Evolutionary conservation across 1,284 basidiomycete genomes (phyloP).

Genomic region (Schizopora paradoxa): DNA sequence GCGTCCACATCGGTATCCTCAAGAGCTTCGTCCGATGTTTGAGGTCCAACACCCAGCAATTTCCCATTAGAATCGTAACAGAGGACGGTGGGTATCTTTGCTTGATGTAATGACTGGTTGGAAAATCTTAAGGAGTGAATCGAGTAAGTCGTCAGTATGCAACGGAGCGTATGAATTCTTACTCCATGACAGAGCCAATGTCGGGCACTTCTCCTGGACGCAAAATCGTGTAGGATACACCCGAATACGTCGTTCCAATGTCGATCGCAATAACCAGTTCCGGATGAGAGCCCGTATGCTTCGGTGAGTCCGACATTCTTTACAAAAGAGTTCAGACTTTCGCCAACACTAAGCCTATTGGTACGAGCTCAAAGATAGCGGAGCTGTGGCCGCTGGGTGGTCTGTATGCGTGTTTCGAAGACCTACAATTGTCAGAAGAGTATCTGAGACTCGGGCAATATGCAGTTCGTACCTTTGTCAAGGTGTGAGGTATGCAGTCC

Average conservation of each 20-base stretch:
- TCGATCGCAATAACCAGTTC: slow-evolving; percentile 14
- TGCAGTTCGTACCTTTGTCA: no score
- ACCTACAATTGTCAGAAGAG: no score
- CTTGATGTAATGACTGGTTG: slow-evolving; percentile 72
- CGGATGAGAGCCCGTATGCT: no score
- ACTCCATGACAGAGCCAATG: slow-evolving; percentile 11
- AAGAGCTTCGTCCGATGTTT: slow-evolving; percentile 55
- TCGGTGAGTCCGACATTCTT: no score
- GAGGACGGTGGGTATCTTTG: slow-evolving; percentile 71
- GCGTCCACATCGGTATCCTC: slow-evolving; percentile 63
- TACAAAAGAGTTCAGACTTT: no score
- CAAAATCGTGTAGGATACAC: slow-evolving; percentile 14
- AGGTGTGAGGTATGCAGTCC: no score
- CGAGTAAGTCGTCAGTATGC: neutral
- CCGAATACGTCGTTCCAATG: slow-evolving; percentile 15
- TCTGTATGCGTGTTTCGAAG: no score
- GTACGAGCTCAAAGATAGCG: no score
- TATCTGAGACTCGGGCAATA: no score
- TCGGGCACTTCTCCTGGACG: slow-evolving; percentile 11
- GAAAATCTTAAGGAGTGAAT: slow-evolving; percentile 49
- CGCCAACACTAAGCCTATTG: no score
- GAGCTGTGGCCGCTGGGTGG: no score
- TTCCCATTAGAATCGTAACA: slow-evolving; percentile 52
- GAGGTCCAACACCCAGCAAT: slow-evolving; percentile 66
- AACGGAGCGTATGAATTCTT: neutral